A percentile compares a stretch with the other conserved stretches of the same genome.
Conservation (phyloP, 106 monocot genomes). For the Dendrobium nobile region DNA sequence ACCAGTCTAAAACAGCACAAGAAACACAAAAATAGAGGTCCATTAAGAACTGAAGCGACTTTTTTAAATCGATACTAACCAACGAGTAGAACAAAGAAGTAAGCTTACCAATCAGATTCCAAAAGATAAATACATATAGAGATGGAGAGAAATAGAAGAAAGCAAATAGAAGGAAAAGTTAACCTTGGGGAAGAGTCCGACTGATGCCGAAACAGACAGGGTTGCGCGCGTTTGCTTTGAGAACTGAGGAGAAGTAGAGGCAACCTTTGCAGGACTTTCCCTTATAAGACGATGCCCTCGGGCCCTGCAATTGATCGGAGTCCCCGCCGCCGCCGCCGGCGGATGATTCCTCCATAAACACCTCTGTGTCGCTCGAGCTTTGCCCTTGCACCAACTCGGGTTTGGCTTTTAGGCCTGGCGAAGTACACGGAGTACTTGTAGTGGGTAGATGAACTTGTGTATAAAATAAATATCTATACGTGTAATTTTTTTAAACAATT, state of each 20-base stretch:
- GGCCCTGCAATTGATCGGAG: not conserved
- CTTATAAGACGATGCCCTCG: constrained; percentile 18
- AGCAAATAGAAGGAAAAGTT: not conserved
- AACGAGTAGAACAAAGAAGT: not conserved
- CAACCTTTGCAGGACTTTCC: constrained; percentile 93
- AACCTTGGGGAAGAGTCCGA: constrained; percentile 70
- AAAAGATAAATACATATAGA: too few relatives aligned
- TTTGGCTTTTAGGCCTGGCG: not conserved
- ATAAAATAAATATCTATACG: too few relatives aligned
- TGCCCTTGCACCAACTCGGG: not conserved
- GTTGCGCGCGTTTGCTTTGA: constrained; percentile 37
- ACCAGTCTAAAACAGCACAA: not conserved
- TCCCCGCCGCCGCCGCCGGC: constrained; percentile 11
- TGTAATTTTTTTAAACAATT: too few relatives aligned
- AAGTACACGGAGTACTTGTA: too few relatives aligned
- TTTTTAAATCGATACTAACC: not conserved
- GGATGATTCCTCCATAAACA: constrained; percentile 8
- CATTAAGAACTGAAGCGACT: not conserved
- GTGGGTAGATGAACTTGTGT: too few relatives aligned
- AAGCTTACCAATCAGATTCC: not conserved
- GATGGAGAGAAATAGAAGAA: not conserved
- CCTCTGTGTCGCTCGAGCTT: not conserved
- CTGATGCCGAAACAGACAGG: constrained; percentile 78
- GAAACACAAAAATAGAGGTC: not conserved
- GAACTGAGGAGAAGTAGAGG: constrained; percentile 76